Evolutionary conservation across 495 filamentous ascomycete genomes (phyloP), one percentile per base, ranked within the genome.

Genomic region (Xylaria longipes): DNA sequence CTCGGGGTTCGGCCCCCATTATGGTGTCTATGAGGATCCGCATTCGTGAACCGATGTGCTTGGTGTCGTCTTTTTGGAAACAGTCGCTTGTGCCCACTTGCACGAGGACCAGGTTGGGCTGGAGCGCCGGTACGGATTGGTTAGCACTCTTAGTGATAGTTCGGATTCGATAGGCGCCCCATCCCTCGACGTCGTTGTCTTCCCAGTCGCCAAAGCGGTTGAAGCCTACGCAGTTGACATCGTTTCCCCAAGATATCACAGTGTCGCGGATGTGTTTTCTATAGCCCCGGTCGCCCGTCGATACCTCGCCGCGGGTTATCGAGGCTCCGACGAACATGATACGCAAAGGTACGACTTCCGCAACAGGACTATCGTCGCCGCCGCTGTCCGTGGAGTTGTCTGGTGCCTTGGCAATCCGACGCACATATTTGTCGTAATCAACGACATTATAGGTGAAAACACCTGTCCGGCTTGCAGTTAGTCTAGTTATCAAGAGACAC

Each of bases 21-120:
- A 79, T 48, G 29, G 73, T 69, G 22, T 77, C 73, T 52, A 72
- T 65, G 1, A 79, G 70, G 12, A 73, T 67, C 9, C 75, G 73
- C 77, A 77, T 79, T 15, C 77, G 70, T 33, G 48, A 15, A 25
- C 76, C 31, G 52, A 79, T 77, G 29, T 76, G 68, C 5, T n/a
- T 50, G 5, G 66, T 52, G n/a, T 79, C 75, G 50, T 79, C 77
- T 4, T 74, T 68, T 20, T 79, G 77, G 66, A 79, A 79, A 35
- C 75, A 77, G 54, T 79, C 77, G 65, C 75, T 79, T 0, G 75
- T 77, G 58, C 77, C 77, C 25, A 79, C 73, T 71, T 81, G 72
- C 29, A 79, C 60, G 62, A 80, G 71, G 46, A 80, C 70, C 39
- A 80, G 68, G 68, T 75, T 75, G 56, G 74, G 69, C 68, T 75